These are phyloP conservation scores for Chaetomium fimeti DNA, from an alignment of 495 filamentous ascomycete species.

Conservation along the genomic window DNA sequence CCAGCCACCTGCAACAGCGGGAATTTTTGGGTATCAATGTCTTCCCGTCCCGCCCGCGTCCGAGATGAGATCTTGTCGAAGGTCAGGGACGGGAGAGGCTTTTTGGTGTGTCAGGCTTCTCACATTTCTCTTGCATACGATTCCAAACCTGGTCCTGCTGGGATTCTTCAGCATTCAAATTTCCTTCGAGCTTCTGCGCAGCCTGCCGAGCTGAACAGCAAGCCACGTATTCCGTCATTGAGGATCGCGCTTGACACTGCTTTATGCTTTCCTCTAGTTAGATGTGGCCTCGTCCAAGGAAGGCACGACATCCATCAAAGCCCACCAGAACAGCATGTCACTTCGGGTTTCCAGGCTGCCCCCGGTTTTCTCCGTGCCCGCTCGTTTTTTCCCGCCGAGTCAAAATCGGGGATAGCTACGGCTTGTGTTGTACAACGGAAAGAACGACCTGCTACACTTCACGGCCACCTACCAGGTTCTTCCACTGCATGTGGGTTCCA, in stretches of 20 bases:
- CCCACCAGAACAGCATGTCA: not conserved
- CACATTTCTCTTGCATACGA: not conserved
- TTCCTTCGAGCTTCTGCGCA: not conserved
- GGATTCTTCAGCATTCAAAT: not conserved
- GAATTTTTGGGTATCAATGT: not conserved
- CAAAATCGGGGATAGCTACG: not conserved
- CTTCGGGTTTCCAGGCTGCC: not conserved
- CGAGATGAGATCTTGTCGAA: slow-evolving; percentile 12
- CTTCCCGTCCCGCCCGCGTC: slow-evolving; percentile 3
- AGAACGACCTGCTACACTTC: not conserved
- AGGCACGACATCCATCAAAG: not conserved
- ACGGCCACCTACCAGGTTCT: not conserved
- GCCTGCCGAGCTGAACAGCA: not conserved
- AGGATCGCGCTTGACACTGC: not conserved
- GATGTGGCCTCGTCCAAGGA: not conserved
- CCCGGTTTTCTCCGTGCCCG: not conserved
- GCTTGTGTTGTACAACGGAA: slow-evolving; percentile 3
- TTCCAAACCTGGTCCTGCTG: not conserved
- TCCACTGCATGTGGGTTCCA: not conserved
- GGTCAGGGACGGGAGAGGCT: not conserved
- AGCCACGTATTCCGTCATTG: not conserved
- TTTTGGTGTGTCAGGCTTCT: slow-evolving; percentile 5
- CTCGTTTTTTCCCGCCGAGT: not conserved
- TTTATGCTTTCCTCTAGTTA: not conserved
- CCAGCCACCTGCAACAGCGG: not conserved